Conservation (phyloP, 2,329 filamentous ascomycete species). For the Cladorrhinum sp. region DNA sequence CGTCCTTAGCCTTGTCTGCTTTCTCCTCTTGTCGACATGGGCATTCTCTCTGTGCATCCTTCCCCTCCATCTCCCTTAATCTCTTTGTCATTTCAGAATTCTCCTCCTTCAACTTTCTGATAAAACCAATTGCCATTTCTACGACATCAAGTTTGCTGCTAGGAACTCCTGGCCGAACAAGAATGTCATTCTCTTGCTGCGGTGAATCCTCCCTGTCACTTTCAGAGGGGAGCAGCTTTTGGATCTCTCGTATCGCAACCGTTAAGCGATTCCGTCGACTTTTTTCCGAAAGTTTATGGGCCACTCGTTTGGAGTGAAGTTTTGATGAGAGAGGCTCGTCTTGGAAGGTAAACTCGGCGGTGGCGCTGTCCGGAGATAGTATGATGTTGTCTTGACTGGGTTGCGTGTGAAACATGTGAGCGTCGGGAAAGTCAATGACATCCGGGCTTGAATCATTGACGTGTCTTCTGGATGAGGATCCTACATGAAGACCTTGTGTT, state of each 20-base stretch:
- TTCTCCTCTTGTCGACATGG: constrained; percentile 5
- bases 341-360: constrained; percentile 14
- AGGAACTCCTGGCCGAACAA: constrained; percentile 12
- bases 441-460: constrained; percentile 12
- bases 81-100: constrained; percentile 17
- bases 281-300: constrained; percentile 30
- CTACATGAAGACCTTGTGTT: not conserved
- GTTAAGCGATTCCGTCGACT: constrained; percentile 26
- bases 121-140: constrained; percentile 28
- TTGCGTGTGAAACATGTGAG: constrained; percentile 3
- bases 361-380: not conserved
- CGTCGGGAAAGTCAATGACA: constrained; percentile 3
- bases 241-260: constrained; percentile 28
- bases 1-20: not conserved
- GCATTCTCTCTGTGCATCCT: constrained; percentile 5
- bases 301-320: constrained; percentile 25
- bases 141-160: constrained; percentile 29
- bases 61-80: constrained; percentile 11
- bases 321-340: constrained; percentile 17
- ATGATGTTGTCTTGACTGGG: not conserved
- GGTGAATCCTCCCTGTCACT: not conserved
- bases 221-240: constrained; percentile 24
- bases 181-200: constrained; percentile 7
- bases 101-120: constrained; percentile 25
- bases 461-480: not conserved